Percentiles rank a stretch among this genome's conserved stretches.
phyloP scores from a whole-genome alignment of 345 rosid species.

The Brassica napus region DNA sequence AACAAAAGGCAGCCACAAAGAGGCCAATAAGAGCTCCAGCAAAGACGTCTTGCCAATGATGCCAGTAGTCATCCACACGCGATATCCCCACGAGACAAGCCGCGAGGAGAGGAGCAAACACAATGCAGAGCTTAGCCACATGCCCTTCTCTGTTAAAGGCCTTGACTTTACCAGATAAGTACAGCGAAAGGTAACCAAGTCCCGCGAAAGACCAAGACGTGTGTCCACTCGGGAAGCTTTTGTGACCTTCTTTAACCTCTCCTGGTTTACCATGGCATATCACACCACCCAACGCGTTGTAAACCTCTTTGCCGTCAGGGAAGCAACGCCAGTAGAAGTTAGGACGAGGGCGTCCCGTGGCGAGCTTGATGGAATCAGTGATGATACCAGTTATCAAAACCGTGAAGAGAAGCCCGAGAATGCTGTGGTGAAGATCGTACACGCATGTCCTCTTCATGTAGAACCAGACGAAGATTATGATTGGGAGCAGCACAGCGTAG shows the following conservation, averaged over 20 bases:
- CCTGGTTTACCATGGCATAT: constrained; percentile 63
- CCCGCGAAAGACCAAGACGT: constrained; percentile 91
- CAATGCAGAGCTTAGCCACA: constrained; percentile 71
- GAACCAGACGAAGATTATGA: constrained; percentile 49
- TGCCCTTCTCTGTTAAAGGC: constrained; percentile 75
- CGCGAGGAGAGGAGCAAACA: constrained; percentile 58
- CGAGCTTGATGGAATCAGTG: constrained; percentile 72
- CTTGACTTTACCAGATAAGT: constrained; percentile 71
- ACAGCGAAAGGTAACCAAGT: constrained; percentile 66
- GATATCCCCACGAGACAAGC: constrained; percentile 81
- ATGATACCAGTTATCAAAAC: constrained; percentile 70
- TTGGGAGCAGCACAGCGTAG: constrained; percentile 65
- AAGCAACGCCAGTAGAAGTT: constrained; percentile 98
- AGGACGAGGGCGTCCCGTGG: constrained; percentile 87
- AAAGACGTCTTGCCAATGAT: constrained; percentile 87
- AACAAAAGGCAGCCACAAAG: constrained; percentile 56
- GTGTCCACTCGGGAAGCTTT: constrained; percentile 93
- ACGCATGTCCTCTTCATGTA: constrained; percentile 60
- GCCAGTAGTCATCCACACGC: constrained; percentile 87
- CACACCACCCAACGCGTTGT: constrained; percentile 60
- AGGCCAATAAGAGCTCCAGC: constrained; percentile 77
- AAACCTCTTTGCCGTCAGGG: constrained; percentile 77
- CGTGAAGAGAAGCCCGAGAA: constrained; percentile 71
- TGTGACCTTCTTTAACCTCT: constrained; percentile 76
- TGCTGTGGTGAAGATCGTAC: constrained; percentile 79